A percentile compares a stretch with the other conserved stretches of the same genome.
Evolutionary conservation across 257 asterid species (phyloP).

Genomic region (Verbena officinalis): DNA sequence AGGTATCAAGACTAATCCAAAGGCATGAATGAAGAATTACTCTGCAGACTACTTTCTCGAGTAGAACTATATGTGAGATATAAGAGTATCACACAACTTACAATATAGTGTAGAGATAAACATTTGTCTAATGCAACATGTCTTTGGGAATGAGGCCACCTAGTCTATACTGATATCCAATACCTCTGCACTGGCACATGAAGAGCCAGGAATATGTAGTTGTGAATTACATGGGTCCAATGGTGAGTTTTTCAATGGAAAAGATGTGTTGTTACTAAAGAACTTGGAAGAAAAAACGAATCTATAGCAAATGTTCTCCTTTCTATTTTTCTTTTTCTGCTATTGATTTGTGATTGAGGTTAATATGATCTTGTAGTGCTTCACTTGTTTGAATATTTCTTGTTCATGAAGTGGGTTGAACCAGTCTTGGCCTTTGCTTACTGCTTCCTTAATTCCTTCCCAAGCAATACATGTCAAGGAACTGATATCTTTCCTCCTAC

Average conservation of each 20-base stretch:
- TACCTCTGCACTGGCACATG: slow-evolving; percentile 11
- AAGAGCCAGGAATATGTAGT: slow-evolving; percentile 3
- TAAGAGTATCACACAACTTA: slow-evolving; percentile 15
- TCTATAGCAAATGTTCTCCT: too few species aligned
- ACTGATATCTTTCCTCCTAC: slow-evolving; percentile 1
- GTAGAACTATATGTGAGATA: slow-evolving; percentile 21
- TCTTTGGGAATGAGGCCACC: background rate
- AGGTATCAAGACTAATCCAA: slow-evolving; percentile 17
- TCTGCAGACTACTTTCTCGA: background rate
- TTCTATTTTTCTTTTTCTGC: too few species aligned
- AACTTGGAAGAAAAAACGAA: background rate
- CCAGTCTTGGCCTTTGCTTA: background rate
- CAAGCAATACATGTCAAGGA: background rate
- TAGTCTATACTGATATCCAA: slow-evolving; percentile 12
- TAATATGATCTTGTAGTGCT: background rate
- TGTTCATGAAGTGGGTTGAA: background rate
- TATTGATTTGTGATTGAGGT: background rate
- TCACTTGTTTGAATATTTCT: background rate
- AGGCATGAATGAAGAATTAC: slow-evolving; percentile 21
- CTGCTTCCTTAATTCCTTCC: background rate
- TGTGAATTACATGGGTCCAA: slow-evolving; percentile 15
- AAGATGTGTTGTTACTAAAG: background rate
- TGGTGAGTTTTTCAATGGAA: background rate
- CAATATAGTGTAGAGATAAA: background rate
- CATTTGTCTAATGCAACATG: background rate